Evolutionary conservation across 2,329 filamentous ascomycete species (phyloP), one percentile per base, ranked within the genome.

Genomic region (Cladosporium colombiae): DNA sequence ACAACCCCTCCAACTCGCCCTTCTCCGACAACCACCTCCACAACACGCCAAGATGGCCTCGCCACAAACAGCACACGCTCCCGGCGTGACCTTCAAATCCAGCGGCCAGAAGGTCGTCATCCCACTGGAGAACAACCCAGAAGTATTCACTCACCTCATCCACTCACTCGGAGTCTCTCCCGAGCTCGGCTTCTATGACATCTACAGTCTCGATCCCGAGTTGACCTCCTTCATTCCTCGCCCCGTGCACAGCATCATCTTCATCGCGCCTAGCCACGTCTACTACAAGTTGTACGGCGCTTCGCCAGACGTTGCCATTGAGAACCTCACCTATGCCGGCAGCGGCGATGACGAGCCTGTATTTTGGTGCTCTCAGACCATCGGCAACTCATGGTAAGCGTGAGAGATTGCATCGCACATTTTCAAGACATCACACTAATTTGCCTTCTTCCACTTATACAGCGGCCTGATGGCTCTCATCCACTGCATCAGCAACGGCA

Each of bases 301-400:
- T 84, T 69, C 77, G 81, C 67, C 75, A 75, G 73, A 75, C 31
- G 79, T 78, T 55, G 65, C 71, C 2, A 73, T 77, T 10, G 69
- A 72, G 52, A 59, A 70, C 8, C 67, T 75, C 66, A 72, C 68
- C 13, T 87, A 87, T 69, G 69, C 77, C 4, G 80, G 80, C 11
- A 79, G 71, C 23, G 85, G 85, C 25, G 73, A 77, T 0, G 69
- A 77, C 1, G 84, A 87, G 66, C 83, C 84, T 0, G 80, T 86
- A 5, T 75, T 87, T 25, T 88, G 85, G 85, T 86, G 85, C 74
- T 81, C 80, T 67, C 86, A 88, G 69, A 87, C 83, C 1, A 86
- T 87, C 65, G 80, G 82, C 18, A 78, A 88, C 70, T 83, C 85
- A 0, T 88, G 86, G 40, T 46, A 23, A 46, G 40, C 3, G 3